A percentile compares a stretch with the other conserved stretches of the same genome.
phyloP scores from a whole-genome alignment of 2,329 filamentous ascomycete species.

The Bipolaris victoriae region DNA sequence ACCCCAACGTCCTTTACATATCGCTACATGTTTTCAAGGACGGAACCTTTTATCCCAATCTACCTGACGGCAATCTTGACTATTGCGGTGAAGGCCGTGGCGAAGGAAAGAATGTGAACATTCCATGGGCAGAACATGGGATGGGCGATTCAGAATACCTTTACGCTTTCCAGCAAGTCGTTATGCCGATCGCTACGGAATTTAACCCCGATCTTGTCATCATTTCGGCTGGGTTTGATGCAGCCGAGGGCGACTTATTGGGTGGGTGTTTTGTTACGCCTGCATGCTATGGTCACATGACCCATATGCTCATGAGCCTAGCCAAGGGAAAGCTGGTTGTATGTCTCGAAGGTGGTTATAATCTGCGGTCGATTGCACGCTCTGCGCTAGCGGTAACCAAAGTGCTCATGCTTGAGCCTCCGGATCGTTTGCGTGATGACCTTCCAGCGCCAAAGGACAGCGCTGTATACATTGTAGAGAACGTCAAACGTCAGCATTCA shows the following conservation, averaged over 20 bases:
- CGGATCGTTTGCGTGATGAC: slow-evolving; percentile 61
- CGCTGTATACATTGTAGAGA: slow-evolving; percentile 63
- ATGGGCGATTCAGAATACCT: slow-evolving; percentile 98
- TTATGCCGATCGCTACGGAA: slow-evolving; percentile 94
- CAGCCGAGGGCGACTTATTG: slow-evolving; percentile 88
- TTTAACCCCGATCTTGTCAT: slow-evolving; percentile 95
- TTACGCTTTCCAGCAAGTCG: slow-evolving; percentile 91
- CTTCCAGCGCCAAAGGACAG: slow-evolving; percentile 55
- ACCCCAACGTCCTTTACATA: slow-evolving; percentile 94
- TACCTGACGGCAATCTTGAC: slow-evolving; percentile 63
- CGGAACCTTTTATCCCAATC: slow-evolving; percentile 81
- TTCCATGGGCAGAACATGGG: slow-evolving; percentile 70
- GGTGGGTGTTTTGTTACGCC: slow-evolving; percentile 93
- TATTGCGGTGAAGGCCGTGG: slow-evolving; percentile 65
- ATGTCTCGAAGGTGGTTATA: slow-evolving; percentile 95
- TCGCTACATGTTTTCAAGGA: slow-evolving; percentile 89
- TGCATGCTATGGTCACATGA: slow-evolving; percentile 95
- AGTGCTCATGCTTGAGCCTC: slow-evolving; percentile 94
- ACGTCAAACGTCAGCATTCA: slow-evolving; percentile 65
- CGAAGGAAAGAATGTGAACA: slow-evolving; percentile 69
- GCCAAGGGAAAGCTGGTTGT: slow-evolving; percentile 89
- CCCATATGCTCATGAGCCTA: slow-evolving; percentile 96
- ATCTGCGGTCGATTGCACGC: slow-evolving; percentile 87
- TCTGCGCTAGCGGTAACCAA: slow-evolving; percentile 90
- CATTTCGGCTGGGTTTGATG: slow-evolving; percentile 94